Evolutionary conservation across 257 asterid species (phyloP), one percentile per base, ranked within the genome.

Genomic region (Lycium ferocissimum): DNA sequence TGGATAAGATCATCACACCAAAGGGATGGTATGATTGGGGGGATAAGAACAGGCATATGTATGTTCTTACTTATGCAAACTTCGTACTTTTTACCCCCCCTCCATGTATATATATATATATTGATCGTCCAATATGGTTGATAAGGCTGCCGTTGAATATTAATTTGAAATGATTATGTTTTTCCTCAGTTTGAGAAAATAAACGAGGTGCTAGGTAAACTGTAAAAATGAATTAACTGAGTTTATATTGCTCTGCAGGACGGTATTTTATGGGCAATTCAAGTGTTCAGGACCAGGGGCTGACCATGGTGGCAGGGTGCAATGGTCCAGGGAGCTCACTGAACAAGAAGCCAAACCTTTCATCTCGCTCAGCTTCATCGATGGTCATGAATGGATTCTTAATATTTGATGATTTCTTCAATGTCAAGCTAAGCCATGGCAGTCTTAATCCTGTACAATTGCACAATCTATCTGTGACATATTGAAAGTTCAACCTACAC

Each of bases 251-350:
- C 35, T 51, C 47, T n/a, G 67, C 89, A 92, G 99, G 98, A 96
- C 98, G 1, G 99, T 96, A 43, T 96, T 92, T 85, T 96, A 86
- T 61, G 98, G 98, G 86, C 97, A 94, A 84, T 96, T 92, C 91
- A 92, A 93, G 94, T 94, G 99, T 62, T 93, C 95, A 14, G 98
- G 99, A 18, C 99, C 98, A 14, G 98, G 98, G 84, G 94, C 99
- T 0, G 86, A 85, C 3, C 85, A 63, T 26, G 96, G 94, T 83
- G 99, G 95, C 10, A 89, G 99, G 85, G 98, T 94, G 66, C 78
- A 92, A 62, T 96, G 98, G 98, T 92, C 98, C 11, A 92, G 99
- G 87, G 98, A 94, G 91, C 97, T 96, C 54, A 92, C 97, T 22
- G 85, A 88, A 54, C 86, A 92, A 83, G 95, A 96, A 86, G 99